Evolutionary conservation across 345 rosid genomes (phyloP).

Genomic region (Populus nigra): DNA sequence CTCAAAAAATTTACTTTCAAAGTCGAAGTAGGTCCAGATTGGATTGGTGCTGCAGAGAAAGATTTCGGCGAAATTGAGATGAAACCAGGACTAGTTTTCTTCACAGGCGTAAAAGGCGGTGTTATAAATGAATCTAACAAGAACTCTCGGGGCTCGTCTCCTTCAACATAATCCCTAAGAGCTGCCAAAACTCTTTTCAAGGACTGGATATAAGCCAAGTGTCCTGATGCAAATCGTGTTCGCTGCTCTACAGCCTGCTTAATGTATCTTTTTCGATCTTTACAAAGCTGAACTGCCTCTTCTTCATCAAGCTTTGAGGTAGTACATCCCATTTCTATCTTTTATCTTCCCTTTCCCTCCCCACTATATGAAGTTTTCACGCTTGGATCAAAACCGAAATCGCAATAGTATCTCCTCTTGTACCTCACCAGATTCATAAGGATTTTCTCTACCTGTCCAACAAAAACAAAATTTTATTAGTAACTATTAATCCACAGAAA

Average conservation of each 20-base stretch:
- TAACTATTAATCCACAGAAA: constrained; percentile 11
- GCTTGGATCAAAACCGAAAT: constrained; percentile 31
- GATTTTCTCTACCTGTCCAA: constrained; percentile 28
- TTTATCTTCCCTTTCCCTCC: constrained; percentile 8
- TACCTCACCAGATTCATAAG: constrained; percentile 40
- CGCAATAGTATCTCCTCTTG: constrained; percentile 7
- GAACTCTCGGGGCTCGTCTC: constrained; percentile 71
- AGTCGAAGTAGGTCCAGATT: constrained; percentile 43
- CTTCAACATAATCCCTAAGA: constrained; percentile 66
- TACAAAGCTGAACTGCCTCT: constrained; percentile 94
- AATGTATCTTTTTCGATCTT: constrained; percentile 79
- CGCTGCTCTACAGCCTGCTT: constrained; percentile 89
- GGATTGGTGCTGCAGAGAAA: constrained; percentile 42
- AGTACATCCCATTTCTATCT: constrained; percentile 83
- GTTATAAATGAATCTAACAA: constrained; percentile 54
- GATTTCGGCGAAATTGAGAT: constrained; percentile 66
- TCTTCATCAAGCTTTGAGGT: constrained; percentile 80
- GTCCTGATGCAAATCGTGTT: constrained; percentile 72
- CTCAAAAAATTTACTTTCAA: constrained; percentile 58
- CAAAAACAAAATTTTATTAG: constrained; percentile 10
- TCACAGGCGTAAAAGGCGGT: constrained; percentile 54
- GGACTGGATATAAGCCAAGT: constrained; percentile 76
- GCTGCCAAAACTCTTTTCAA: constrained; percentile 82
- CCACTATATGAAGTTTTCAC: constrained; percentile 21
- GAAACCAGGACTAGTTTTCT: constrained; percentile 60